Evolutionary conservation across 495 filamentous ascomycete genomes (phyloP).

Genomic region (Thozetella sp.): DNA sequence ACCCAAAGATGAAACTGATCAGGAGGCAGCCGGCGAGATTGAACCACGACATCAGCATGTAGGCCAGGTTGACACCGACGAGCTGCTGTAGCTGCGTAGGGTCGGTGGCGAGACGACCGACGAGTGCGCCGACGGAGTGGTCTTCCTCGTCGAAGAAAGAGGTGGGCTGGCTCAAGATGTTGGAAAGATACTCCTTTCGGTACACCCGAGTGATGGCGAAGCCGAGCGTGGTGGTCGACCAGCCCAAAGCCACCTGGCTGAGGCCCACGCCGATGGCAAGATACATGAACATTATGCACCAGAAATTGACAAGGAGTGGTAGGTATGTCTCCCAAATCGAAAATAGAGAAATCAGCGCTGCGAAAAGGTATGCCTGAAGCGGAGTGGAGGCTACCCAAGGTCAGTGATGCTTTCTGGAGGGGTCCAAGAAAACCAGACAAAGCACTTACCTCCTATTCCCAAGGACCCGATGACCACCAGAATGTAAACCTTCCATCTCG

Average conservation of each 20-base stretch:
- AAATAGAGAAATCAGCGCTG: constrained; percentile 40
- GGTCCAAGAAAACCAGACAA: not conserved
- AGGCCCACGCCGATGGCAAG: constrained; percentile 46
- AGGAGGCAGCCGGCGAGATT: constrained; percentile 39
- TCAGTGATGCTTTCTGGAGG: constrained; percentile 17
- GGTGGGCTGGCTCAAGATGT: constrained; percentile 50
- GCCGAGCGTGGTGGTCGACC: constrained; percentile 42
- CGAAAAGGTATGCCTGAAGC: constrained; percentile 45
- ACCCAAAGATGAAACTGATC: constrained; percentile 50
- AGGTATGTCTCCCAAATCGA: constrained; percentile 23
- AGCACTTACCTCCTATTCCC: constrained; percentile 45
- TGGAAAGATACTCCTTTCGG: constrained; percentile 56
- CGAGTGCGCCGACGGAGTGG: constrained; percentile 38
- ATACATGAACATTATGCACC: constrained; percentile 62
- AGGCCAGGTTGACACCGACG: constrained; percentile 47
- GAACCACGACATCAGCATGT: constrained; percentile 40
- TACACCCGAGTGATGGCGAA: constrained; percentile 44
- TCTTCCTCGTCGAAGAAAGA: constrained; percentile 52
- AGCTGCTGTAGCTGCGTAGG: constrained; percentile 60
- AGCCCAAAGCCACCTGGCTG: constrained; percentile 51
- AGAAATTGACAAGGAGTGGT: constrained; percentile 40
- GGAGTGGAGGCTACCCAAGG: constrained; percentile 24
- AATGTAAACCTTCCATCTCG: constrained; percentile 40
- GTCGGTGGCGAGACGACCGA: constrained; percentile 48
- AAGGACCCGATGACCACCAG: constrained; percentile 41